phyloP scores from a whole-genome alignment of 2,329 filamentous ascomycete species.

The Beauveria sp. region DNA sequence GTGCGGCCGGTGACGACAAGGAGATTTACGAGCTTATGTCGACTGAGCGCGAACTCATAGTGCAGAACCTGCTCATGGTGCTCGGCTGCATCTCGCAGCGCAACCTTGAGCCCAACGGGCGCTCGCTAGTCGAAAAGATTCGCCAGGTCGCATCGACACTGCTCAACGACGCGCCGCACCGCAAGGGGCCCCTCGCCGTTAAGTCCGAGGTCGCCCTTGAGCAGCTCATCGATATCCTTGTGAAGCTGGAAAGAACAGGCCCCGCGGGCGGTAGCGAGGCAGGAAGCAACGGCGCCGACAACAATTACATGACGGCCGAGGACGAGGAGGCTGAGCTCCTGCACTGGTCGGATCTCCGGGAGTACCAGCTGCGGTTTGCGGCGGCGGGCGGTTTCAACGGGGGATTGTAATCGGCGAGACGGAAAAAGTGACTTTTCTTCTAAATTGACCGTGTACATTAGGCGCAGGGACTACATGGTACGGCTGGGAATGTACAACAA shows the following conservation, averaged over 20 bases:
- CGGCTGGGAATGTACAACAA: not conserved
- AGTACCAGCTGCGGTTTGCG: conserved; percentile 67
- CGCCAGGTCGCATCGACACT: conserved; percentile 76
- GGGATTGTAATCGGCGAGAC: not conserved
- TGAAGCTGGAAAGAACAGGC: conserved; percentile 62
- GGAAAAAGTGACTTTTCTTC: not conserved
- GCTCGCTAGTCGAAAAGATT: conserved; percentile 71
- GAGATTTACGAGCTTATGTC: conserved; percentile 58
- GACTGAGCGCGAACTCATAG: conserved; percentile 71
- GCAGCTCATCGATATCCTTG: conserved; percentile 66
- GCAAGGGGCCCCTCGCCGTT: conserved; percentile 41
- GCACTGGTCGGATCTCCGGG: conserved; percentile 70
- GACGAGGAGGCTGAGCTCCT: conserved; percentile 70
- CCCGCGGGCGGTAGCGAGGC: conserved; percentile 20
- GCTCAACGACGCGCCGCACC: conserved; percentile 49
- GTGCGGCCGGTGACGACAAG: conserved; percentile 28
- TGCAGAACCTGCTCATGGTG: conserved; percentile 69
- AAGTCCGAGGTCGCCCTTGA: conserved; percentile 64
- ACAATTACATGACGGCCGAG: conserved; percentile 38
- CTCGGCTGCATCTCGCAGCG: conserved; percentile 72
- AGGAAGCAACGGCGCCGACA: conserved; percentile 17
- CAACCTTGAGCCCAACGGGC: conserved; percentile 68
- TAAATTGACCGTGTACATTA: not conserved
- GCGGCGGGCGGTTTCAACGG: not conserved
- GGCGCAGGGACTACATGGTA: not conserved